Percentiles rank a stretch among this genome's conserved stretches.
phyloP scores from a whole-genome alignment of 2,329 filamentous ascomycete species.

The Colletotrichum cereale region DNA sequence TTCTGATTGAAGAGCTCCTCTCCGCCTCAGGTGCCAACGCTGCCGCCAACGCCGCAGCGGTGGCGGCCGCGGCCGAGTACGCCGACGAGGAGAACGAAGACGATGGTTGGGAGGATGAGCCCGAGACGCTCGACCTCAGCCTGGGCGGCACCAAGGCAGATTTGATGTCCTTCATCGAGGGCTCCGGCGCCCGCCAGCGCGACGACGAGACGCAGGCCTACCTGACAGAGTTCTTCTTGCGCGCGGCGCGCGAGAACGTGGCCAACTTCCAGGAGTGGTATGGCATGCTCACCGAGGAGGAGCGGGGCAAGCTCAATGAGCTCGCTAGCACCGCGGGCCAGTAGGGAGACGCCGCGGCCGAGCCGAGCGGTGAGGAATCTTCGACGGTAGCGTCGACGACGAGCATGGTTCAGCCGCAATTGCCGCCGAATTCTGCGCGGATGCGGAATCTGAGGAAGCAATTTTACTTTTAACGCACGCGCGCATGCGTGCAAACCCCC shows the following conservation, averaged over 20 bases:
- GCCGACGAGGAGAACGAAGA: conserved; percentile 78
- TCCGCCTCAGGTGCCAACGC: conserved; percentile 78
- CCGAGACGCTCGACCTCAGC: conserved; percentile 81
- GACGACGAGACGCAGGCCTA: conserved; percentile 94
- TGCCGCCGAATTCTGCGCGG: conserved; percentile 28
- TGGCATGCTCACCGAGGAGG: conserved; percentile 65
- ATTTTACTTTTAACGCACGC: conserved; percentile 24
- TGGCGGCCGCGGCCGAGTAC: conserved; percentile 64
- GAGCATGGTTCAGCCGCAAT: conserved; percentile 29
- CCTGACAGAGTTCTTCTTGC: conserved; percentile 83
- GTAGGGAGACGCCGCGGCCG: conserved; percentile 36
- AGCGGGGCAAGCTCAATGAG: conserved; percentile 68
- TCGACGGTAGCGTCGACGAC: conserved; percentile 6
- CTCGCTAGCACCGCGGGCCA: conserved; percentile 55
- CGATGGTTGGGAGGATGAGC: conserved; percentile 91
- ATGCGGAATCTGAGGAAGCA: conserved; percentile 38
- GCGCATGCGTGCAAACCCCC: neutral
- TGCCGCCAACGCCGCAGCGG: conserved; percentile 71
- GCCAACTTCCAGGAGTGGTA: conserved; percentile 70
- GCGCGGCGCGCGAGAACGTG: conserved; percentile 67
- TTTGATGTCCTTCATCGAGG: conserved; percentile 82
- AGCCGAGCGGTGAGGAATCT: conserved; percentile 13
- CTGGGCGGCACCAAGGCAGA: conserved; percentile 77
- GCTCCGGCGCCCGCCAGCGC: conserved; percentile 71
- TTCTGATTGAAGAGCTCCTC: conserved; percentile 90